phyloP scores from a whole-genome alignment of 2,329 filamentous ascomycete genomes.

The Aureobasidium pullulans region DNA sequence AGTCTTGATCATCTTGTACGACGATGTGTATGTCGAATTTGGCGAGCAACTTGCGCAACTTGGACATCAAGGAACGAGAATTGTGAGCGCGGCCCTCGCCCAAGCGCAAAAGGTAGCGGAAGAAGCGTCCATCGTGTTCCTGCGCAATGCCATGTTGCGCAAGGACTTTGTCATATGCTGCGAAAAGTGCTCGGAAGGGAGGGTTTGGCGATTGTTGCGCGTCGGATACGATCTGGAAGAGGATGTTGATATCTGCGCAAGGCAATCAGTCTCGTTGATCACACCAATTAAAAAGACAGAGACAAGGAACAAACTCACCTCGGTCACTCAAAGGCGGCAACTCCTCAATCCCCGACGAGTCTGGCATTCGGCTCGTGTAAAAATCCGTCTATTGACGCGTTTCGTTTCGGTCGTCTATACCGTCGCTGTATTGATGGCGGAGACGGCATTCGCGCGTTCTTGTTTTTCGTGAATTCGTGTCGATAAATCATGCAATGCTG shows the following conservation, averaged over 20 bases:
- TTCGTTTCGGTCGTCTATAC: conserved; percentile 18
- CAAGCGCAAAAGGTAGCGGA: conserved; percentile 72
- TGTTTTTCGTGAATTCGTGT: background rate
- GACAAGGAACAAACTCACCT: conserved; percentile 23
- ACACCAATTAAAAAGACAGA: too few relatives aligned
- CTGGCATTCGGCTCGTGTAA: conserved; percentile 31
- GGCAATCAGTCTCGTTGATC: conserved; percentile 12
- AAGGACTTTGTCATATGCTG: conserved; percentile 72
- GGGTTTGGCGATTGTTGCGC: conserved; percentile 61
- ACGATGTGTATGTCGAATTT: conserved; percentile 67
- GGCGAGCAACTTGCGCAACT: conserved; percentile 61
- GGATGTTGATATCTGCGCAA: conserved; percentile 62
- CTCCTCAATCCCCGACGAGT: conserved; percentile 23
- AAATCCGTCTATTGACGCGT: conserved; percentile 27
- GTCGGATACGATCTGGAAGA: conserved; percentile 67
- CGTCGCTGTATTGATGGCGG: background rate
- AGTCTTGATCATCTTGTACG: conserved; percentile 32
- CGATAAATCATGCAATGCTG: background rate
- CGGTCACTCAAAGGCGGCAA: conserved; percentile 34
- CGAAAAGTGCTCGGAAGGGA: conserved; percentile 71
- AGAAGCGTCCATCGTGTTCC: conserved; percentile 68
- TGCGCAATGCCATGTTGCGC: conserved; percentile 60
- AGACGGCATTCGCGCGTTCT: conserved; percentile 8
- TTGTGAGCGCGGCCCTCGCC: conserved; percentile 38
- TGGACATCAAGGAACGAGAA: conserved; percentile 53